A percentile compares a stretch with the other conserved stretches of the same genome.
Conservation (phyloP, 192 early-diverging fungal genomes). For the Geranomyces variabilis region DNA sequence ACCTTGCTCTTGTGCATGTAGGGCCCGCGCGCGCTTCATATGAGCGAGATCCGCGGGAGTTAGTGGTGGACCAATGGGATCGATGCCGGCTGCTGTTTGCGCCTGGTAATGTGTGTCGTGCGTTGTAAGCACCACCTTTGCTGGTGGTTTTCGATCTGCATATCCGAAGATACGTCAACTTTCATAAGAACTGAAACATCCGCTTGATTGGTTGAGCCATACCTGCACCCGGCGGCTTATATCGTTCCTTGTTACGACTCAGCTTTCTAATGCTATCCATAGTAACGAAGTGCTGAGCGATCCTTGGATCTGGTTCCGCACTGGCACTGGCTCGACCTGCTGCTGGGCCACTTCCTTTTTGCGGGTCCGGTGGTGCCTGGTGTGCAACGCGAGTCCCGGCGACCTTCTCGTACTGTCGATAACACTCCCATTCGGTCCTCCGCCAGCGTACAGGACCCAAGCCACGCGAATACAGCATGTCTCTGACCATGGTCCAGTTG, state of each 20-base stretch:
- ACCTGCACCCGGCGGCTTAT: slow-evolving; percentile 38
- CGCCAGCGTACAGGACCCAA: slow-evolving; percentile 49
- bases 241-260: slow-evolving; percentile 59
- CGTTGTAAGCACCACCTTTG: slow-evolving; percentile 34
- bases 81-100: slow-evolving; percentile 32
- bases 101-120: slow-evolving; percentile 44
- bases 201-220: neutral
- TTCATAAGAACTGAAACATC: neutral
- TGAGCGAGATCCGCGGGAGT: slow-evolving; percentile 21
- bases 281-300: slow-evolving; percentile 56
- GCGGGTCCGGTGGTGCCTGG: slow-evolving; percentile 6
- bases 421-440: slow-evolving; percentile 70
- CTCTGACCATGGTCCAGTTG: slow-evolving; percentile 73
- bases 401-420: slow-evolving; percentile 46
- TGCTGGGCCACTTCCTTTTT: neutral
- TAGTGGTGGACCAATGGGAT: slow-evolving; percentile 31
- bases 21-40: slow-evolving; percentile 18
- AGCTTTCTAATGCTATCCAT: slow-evolving; percentile 67
- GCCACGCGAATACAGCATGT: slow-evolving; percentile 58
- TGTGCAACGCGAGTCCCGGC: neutral
- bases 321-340: slow-evolving; percentile 7
- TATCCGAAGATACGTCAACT: neutral
- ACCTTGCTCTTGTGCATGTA: slow-evolving; percentile 36
- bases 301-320: slow-evolving; percentile 30
- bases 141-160: slow-evolving; percentile 24